Conservation (phyloP, 805 yeast genomes). For the Kodamaea jinghongensis region DNA sequence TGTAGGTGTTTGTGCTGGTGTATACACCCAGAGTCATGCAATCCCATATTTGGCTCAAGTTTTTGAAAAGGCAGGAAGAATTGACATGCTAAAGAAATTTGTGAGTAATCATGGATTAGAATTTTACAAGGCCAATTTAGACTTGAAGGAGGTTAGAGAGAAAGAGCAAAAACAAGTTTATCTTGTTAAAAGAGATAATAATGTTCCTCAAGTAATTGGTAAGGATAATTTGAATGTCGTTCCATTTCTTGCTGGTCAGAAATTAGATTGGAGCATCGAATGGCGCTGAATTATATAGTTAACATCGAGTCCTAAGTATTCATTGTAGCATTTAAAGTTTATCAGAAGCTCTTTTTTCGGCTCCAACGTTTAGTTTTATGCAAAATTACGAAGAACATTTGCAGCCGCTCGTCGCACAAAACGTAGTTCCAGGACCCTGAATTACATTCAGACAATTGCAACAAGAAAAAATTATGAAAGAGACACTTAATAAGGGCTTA, state of each 20-base stretch:
- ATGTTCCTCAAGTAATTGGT: constrained; percentile 59
- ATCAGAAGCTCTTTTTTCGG: too few species aligned
- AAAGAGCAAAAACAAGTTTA: constrained; percentile 43
- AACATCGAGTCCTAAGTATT: too few species aligned
- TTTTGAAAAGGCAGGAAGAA: constrained; percentile 62
- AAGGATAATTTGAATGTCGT: constrained; percentile 51
- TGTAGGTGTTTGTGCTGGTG: constrained; percentile 95
- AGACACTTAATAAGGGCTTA: too few species aligned
- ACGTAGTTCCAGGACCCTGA: too few species aligned
- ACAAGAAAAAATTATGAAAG: too few species aligned
- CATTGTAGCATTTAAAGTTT: too few species aligned
- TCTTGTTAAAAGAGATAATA: constrained; percentile 51
- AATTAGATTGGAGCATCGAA: constrained; percentile 66
- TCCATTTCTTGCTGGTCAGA: constrained; percentile 84
- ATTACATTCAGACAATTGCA: too few species aligned
- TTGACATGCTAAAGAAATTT: constrained; percentile 68
- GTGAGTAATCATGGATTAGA: constrained; percentile 69
- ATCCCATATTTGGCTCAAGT: constrained; percentile 82
- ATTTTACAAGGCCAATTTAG: constrained; percentile 59
- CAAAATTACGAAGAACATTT: too few species aligned
- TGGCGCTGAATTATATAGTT: constrained; percentile 61
- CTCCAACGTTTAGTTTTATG: too few species aligned
- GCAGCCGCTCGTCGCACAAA: too few species aligned
- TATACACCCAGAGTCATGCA: constrained; percentile 83
- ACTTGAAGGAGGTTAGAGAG: constrained; percentile 35